These are phyloP conservation scores for Phytophthora brassicae DNA, from an alignment of 352 stramenopile species.

Conservation along the genomic window DNA sequence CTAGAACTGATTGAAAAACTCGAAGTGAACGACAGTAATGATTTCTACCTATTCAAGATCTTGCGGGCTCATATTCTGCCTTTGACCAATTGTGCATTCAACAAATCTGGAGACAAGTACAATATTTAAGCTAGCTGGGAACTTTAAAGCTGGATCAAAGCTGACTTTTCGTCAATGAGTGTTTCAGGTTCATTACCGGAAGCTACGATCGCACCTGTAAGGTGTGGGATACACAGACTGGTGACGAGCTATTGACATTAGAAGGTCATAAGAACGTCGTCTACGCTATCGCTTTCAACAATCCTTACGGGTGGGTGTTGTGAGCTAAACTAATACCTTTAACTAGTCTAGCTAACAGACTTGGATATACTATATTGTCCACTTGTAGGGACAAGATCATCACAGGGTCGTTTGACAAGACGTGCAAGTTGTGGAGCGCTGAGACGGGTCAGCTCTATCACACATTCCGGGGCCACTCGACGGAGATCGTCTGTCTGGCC, in stretches of 20 bases:
- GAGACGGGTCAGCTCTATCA: conserved; percentile 93
- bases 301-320: conserved; percentile 88
- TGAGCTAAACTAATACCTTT: not conserved
- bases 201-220: conserved; percentile 96
- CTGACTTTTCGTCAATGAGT: not conserved
- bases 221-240: conserved; percentile 95
- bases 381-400: conserved; percentile 91
- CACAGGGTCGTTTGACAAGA: conserved; percentile 96
- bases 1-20: conserved; percentile 96
- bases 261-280: conserved; percentile 97
- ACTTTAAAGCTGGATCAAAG: not conserved
- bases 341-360: not conserved
- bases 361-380: not conserved
- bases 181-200: conserved; percentile 92
- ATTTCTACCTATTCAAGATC: conserved; percentile 98
- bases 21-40: conserved; percentile 92
- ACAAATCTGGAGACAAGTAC: conserved; percentile 95
- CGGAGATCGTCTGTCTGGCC: conserved; percentile 95
- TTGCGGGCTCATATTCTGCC: conserved; percentile 94
- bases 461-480: conserved; percentile 94
- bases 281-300: conserved; percentile 97
- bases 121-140: not conserved
- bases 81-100: conserved; percentile 96
- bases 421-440: conserved; percentile 95
- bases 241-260: conserved; percentile 92